Evolutionary conservation across 2,329 filamentous ascomycete genomes (phyloP), one percentile per base, ranked within the genome.

Genomic region (Domatiomyces globalis): DNA sequence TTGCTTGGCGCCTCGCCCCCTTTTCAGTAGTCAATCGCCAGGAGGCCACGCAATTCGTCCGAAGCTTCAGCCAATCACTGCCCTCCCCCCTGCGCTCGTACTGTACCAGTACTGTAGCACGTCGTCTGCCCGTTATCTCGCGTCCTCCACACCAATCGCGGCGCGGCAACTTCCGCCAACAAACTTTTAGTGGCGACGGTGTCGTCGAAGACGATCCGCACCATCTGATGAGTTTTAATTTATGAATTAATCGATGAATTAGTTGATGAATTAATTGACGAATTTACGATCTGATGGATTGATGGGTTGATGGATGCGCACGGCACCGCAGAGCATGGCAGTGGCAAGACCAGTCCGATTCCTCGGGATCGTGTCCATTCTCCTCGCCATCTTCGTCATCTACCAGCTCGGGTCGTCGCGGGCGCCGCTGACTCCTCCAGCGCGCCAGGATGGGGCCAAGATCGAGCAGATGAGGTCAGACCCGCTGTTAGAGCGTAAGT

Each of bases 301-400:
- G 33, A 39, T 39, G 33, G 33, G 5, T 39, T 39, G 12, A 39
- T 39, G 33, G 33, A 39, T 15, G 15, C 33, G 33, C 12, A 10
- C 33, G 10, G 33, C 33, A 39, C 33, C 27, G 25, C 46, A 49
- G 49, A 55, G 61, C 59, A 95, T 95, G 88, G 86, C 84, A 63
- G 75, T 95, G 65, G 86, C 87, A 64, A 83, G 83, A 73, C 86
- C 87, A 52, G 83, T 95, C 65, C 82, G 89, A 70, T 80, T 85
- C 63, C 73, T 95, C 64, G 84, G 80, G 60, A 76, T 85, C 58
- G 73, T 80, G 56, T 85, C 83, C 57, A 71, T 86, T 61, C 67
- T 85, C 55, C 71, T 94, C 58, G 85, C 87, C 73, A 74, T 85
- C 56, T 88, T 89, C 67, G 80, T 94, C 62, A 69, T 94, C 58